Evolutionary conservation across 805 yeast species (phyloP), one percentile per base, ranked within the genome.

Genomic region (Suhomyces prunicola): DNA sequence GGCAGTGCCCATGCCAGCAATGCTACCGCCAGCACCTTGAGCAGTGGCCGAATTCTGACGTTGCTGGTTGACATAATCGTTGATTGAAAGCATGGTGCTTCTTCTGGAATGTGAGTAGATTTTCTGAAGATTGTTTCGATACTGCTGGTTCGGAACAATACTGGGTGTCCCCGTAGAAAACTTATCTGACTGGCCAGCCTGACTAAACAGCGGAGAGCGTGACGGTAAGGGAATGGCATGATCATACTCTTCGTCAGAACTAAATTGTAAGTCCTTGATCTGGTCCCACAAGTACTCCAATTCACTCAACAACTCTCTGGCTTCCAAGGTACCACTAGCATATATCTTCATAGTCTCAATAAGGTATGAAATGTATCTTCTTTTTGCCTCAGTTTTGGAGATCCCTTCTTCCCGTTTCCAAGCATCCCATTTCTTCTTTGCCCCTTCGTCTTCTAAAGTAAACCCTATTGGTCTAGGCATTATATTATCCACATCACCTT

Each of bases 381-480:
- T 73, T 65, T 90, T 89, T 2, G 96, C 96, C 60, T 87, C 90
- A 0, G 86, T 81, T 54, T 77, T 79, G 17, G 83, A 62, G 26
- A 87, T 62, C 0, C 96, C 96, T 56, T 84, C 82, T 60, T 87
- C 88, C 23, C 79, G 67, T 57, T 86, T 83, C 96, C 97, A 90
- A 0, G 96, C 90, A 60, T 87, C 92, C 87, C 91, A 88, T 65
- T 90, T 89, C 59, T 83, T 79, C 62, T 81, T 81, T 8, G 86
- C 87, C 3, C 85, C 85, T 57, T 80, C 86, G 60, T 84, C 89
- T 57, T 85, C 90, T 7, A 81, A 73, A 1, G 80, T 68, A 42
- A 66, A 68, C 4, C 91, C 92, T 1, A 69, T 67, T 0, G 93
- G 93, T 46, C 90, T 71, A 2, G 80, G 78, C 83, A 87, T 79